Evolutionary conservation across 192 early-diverging fungal genomes (phyloP), one percentile per base, ranked within the genome.

Genomic region (Pilobolus umbonatus): DNA sequence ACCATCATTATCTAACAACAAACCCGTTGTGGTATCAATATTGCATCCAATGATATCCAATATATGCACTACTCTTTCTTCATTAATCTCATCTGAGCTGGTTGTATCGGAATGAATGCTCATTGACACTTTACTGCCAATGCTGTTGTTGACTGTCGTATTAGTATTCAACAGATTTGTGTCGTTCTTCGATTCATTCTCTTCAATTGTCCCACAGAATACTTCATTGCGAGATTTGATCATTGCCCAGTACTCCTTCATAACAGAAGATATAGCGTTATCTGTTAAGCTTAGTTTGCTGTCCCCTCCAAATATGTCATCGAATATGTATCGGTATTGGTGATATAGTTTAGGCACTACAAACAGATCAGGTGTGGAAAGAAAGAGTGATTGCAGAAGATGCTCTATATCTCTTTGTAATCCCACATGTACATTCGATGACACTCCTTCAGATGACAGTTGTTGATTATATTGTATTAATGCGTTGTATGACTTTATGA

Each of bases 331-430:
- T 14, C 69, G 60, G 28, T 83, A 77, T 17, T 65, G 65, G 15
- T 74, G 61, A 67, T 76, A 83, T 15, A 72, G 57, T 29, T 73
- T 72, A 30, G 81, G 81, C 55, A 77, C 72, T 11, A 83, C 76
- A 75, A 83, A 83, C 74, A 80, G 78, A 40, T 83, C 81, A 8
- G 81, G 81, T 5, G 71, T 75, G 0, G 81, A 77, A 2, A 80
- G 32, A 36, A 83, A 80, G 36, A 80, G 52, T 17, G 76, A 73
- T 78, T 83, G 50, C 17, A 61, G 14, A 25, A 76, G 74, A 34
- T 65, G 65, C 42, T 76, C 75, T 28, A 82, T 72, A 47, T 75
- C 74, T 24, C 63, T 56, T 55, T 76, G 61, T 38, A 80, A 65
- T 15, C 74, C 74, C 14, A 61, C 48, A 62, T 73, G 73, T 24